Evolutionary conservation across 83 land plant genomes (phyloP).

Genomic region (Thuja plicata): DNA sequence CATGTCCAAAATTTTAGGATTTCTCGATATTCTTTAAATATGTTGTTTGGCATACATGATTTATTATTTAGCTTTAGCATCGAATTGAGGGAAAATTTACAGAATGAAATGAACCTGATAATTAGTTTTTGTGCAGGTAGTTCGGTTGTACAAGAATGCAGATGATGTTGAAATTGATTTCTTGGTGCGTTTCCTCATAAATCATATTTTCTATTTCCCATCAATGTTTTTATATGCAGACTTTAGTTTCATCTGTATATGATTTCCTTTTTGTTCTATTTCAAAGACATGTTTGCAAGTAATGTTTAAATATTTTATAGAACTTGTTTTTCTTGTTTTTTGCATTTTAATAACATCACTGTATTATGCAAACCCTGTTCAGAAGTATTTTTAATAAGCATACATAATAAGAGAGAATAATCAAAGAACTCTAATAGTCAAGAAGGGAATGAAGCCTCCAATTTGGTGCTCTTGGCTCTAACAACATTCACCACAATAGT

Average conservation of each 20-base stretch:
- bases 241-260: neutral
- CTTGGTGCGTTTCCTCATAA: constrained; percentile 44
- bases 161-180: constrained; percentile 91
- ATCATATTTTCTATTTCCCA: neutral
- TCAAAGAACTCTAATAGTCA: neutral
- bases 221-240: neutral
- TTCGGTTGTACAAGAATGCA: constrained; percentile 69
- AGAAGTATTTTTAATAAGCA: neutral
- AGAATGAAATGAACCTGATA: neutral
- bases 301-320: neutral
- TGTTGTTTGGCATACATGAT: neutral
- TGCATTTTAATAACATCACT: neutral
- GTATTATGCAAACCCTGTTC: neutral
- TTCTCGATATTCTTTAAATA: neutral
- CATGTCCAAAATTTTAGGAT: neutral
- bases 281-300: neutral
- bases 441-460: no score
- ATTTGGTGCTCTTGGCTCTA: no score
- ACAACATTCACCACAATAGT: no score
- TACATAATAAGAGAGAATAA: neutral
- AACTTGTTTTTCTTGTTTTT: neutral
- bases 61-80: neutral
- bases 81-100: neutral
- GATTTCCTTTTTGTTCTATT: neutral
- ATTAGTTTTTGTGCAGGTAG: constrained; percentile 51